Base-by-base conservation (phyloP, 2,329 filamentous ascomycete species). In the Phialemoniopsis sp. region DNA sequence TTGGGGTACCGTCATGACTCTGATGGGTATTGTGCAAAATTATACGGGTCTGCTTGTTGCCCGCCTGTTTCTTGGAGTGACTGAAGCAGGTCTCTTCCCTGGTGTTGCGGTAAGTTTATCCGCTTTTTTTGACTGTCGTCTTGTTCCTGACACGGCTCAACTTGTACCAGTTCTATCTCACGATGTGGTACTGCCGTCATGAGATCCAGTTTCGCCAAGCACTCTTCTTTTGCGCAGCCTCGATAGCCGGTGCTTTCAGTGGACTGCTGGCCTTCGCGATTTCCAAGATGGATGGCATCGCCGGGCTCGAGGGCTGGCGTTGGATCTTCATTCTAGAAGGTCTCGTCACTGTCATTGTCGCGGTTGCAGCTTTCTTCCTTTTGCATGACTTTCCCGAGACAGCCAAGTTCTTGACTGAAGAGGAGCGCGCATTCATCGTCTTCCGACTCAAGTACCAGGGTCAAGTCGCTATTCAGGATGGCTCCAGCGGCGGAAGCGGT, bases 301-400 rank as follows among this genome's bases (percentile, higher is more conserved):
- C 73, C 1, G 75, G 76, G 0, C 57, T 75, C 7, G 63, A 68
- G 16, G 78, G 79, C 3, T 84, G 78, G 77, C 70, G 73, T 9
- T 85, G 75, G 80, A 81, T 82, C 40, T 82, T 82, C 44, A 78
- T 87, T 31, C 70, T 86, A 6, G 80, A 87, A 60, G 87, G 87
- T 2, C 70, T 89, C 2, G 73, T 71, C 1, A 89, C 86, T 0
- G 72, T 88, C 1, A 26, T 44, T 8, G 19, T 47, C 13, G 34
- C 86, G 1, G 43, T 81, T 4, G 50, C 70, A 1, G 80, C 80
- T 1, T 89, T 85, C 61, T 90, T 80, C 67, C 68, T 82, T 46
- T 77, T 94, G 1, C 75, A 87, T 49, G 88, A 95, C 53, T 94
- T 89, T 49, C 89, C 89, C 0, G 87, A 89, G 46, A 80, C 85